Base-by-base conservation (phyloP, 2,329 filamentous ascomycete species). In the Aspergillus awamori region DNA sequence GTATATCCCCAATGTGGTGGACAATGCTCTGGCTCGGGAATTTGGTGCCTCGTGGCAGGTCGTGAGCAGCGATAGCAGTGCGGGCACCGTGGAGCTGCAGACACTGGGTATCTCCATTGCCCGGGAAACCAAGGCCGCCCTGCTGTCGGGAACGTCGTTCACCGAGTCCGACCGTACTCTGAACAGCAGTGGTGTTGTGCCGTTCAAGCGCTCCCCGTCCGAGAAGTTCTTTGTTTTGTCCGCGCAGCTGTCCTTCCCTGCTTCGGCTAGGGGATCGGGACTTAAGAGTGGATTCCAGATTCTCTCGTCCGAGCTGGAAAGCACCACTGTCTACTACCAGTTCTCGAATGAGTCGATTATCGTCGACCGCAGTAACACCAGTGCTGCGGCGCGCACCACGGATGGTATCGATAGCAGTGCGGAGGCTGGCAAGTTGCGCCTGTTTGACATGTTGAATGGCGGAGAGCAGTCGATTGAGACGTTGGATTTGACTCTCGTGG, bases 311-410 rank as follows among this genome's bases (percentile, higher is more conserved):
- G 53, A 57, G 15, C 24, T 49, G 5, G 65, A 67, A n/a, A 52
- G 51, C 2, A 67, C 65, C 1, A 61, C 43, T 4, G 58, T 67
- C 38, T 67, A 65, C 28, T 67, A 67, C 38, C 65, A 67, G 56
- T 67, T 67, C 56, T 65, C 64, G 2, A 67, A 67, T 2, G 65
- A 67, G 51, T 67, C 63, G n/a, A 59, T 67, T 5, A 59, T 67
- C 24, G 41, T 67, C 10, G 64, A 67, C 13, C 60, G 65, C 10
- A 63, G 51, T 22, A 60, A 65, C 30, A 67, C 65, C 26, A 67
- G 63, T 51, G 64, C 65, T 10, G 64, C 65, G 0, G 49, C 61
- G 1, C 39, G 51, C 13, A 64, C 63, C 0, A 66, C 63, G 20
- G n/a, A 36, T 24, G 66, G 61, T 13, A 60, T 64, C 4, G 59